phyloP scores from a whole-genome alignment of 1,139 yeast species.

The Taiozyma sp. region DNA sequence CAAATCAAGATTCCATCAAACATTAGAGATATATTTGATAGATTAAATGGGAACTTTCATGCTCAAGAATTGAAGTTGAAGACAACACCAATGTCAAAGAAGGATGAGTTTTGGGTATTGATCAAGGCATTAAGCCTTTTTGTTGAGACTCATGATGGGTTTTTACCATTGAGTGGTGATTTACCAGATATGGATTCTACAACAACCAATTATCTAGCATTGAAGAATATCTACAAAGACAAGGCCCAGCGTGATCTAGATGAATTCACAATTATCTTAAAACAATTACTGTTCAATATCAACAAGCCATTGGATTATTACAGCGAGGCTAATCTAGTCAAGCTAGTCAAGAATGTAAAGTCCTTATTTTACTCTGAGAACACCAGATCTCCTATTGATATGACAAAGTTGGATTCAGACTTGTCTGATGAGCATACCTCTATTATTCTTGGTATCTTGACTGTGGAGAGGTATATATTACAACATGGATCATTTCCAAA shows the following conservation, averaged over 20 bases:
- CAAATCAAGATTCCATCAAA: conserved; percentile 24
- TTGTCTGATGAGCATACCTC: conserved; percentile 3
- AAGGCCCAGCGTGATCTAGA: conserved; percentile 53
- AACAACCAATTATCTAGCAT: conserved; percentile 52
- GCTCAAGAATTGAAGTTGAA: not conserved
- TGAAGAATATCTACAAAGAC: conserved; percentile 53
- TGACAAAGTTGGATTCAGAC: not conserved
- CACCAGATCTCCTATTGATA: not conserved
- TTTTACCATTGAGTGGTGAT: conserved; percentile 67
- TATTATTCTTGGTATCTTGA: conserved; percentile 25
- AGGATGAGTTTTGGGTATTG: conserved; percentile 55
- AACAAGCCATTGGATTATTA: conserved; percentile 9
- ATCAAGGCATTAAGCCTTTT: conserved; percentile 52
- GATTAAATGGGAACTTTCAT: conserved; percentile 9
- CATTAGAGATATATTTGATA: conserved; percentile 31
- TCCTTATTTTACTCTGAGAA: conserved; percentile 31
- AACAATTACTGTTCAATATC: conserved; percentile 23
- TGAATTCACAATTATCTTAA: conserved; percentile 34
- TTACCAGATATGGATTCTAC: conserved; percentile 90
- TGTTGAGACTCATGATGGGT: conserved; percentile 34
- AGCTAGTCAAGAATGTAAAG: conserved; percentile 58
- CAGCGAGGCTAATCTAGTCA: conserved; percentile 36
- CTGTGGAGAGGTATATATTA: conserved; percentile 14
- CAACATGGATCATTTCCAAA: conserved; percentile 8
- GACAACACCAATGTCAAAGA: not conserved